These are phyloP conservation scores for Oryza glaberrima DNA, from an alignment of 176 grass and related monocot genomes.

Conservation along the genomic window DNA sequence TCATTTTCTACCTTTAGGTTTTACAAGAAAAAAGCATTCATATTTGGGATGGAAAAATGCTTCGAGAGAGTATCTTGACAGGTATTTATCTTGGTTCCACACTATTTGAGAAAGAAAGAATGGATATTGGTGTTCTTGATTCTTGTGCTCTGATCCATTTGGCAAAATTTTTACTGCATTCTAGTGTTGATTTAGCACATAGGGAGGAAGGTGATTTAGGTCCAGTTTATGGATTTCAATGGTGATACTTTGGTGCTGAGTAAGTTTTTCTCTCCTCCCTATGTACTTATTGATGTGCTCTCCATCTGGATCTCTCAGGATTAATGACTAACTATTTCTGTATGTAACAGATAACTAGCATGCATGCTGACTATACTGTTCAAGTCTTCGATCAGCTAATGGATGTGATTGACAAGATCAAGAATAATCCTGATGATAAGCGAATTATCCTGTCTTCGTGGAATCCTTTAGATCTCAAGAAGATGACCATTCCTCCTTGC, in stretches of 20 bases:
- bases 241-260: constrained; percentile 85
- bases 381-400: constrained; percentile 84
- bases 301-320: neutral
- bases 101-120: neutral
- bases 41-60: constrained; percentile 91
- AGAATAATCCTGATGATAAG: constrained; percentile 78
- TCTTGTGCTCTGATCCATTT: constrained; percentile 36
- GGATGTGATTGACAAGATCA: constrained; percentile 85
- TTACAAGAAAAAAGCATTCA: constrained; percentile 75
- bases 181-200: constrained; percentile 69
- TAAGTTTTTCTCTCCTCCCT: constrained; percentile 39
- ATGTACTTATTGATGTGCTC: neutral
- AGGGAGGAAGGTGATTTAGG: constrained; percentile 86
- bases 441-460: constrained; percentile 75
- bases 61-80: constrained; percentile 84
- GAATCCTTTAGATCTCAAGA: constrained; percentile 80
- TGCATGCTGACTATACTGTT: constrained; percentile 83
- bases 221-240: constrained; percentile 86
- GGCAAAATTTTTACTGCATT: constrained; percentile 43
- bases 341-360: constrained; percentile 67
- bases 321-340: neutral
- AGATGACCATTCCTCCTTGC: constrained; percentile 84
- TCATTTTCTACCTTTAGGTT: constrained; percentile 50
- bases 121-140: constrained; percentile 20
- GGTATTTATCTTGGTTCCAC: constrained; percentile 47